Base-by-base conservation (phyloP, 805 yeast species). In the Blastobotrys parvus region DNA sequence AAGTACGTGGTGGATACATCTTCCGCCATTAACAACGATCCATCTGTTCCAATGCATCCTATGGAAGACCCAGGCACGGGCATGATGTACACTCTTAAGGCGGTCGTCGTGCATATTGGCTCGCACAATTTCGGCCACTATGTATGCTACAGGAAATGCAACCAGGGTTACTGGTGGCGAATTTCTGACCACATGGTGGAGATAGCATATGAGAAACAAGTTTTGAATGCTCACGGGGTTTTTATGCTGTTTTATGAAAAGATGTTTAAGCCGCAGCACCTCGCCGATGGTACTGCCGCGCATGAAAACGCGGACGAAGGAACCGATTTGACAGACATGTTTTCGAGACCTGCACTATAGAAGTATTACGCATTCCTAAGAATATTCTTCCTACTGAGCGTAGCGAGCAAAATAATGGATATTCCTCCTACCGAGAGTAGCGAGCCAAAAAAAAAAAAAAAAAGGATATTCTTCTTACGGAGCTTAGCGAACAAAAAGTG, bases 111-210 rank as follows among this genome's bases (percentile, higher is more conserved):
- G 1, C 98, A 90, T 62, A 89, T 82, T 60, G 98, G 98, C 39
- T 83, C 95, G 1, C 97, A 92, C 55, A 88, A 90, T 55, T 92
- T 87, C 59, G 98, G 98, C n/a, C 98, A 90, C 62, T 90, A 90
- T 59, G 84, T 90, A 47, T 87, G 94, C 34, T 90, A 75, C 65
- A 77, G 97, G 56, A 81, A 78, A 55, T 41, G 51, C 31, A 73
- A 67, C 45, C 74, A 94, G 51, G 92, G 89, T 2, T 71, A 78
- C 8, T 90, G 98, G 98, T 89, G 96, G 95, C 75, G 95, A 59
- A 81, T 89, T 16, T 82, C 92, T 53, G 98, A 92, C 62, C 95
- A 88, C 57, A 78, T 80, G 2, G 94, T 89, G 2, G 78, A 86
- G 46, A 72, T 84, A 25, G 87, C 86, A 2, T 74, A 78, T 10